Evolutionary conservation across 2,329 filamentous ascomycete genomes (phyloP).

Genomic region (Venturia nashicola): DNA sequence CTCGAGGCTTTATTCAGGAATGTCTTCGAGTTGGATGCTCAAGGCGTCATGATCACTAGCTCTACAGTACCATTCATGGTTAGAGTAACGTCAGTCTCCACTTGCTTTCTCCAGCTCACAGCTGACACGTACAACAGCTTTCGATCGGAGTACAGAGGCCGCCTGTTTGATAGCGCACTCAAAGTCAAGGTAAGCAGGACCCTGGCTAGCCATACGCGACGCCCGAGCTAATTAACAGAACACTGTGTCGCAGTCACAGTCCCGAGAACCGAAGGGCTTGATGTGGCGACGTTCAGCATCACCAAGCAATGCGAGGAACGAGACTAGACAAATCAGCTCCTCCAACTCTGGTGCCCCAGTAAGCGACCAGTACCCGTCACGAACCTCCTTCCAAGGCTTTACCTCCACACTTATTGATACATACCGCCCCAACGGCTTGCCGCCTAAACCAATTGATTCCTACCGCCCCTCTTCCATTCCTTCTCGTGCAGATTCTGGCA

Average conservation of each 20-base stretch:
- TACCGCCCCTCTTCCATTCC: background rate
- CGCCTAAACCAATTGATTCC: background rate
- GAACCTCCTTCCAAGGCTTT: background rate
- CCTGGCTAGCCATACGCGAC: background rate
- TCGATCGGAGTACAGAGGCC: background rate
- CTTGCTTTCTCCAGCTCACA: background rate
- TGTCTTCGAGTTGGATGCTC: background rate
- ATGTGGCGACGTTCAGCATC: background rate
- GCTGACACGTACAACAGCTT: background rate
- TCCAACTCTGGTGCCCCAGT: background rate
- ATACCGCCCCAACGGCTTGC: background rate
- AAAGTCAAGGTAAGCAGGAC: background rate
- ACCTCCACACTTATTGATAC: background rate
- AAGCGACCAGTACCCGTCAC: slow-evolving; percentile 1
- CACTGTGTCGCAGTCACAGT: background rate
- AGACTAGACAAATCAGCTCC: background rate
- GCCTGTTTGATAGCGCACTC: background rate
- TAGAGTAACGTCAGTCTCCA: background rate
- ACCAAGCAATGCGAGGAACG: background rate
- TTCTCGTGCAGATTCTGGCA: background rate
- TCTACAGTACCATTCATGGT: background rate
- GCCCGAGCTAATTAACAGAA: background rate
- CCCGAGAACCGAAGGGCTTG: background rate
- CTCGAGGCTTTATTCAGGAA: background rate
- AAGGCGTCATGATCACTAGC: background rate